These are phyloP conservation scores for Henckelia pumila DNA, from an alignment of 257 asterid species.

Conservation along the genomic window DNA sequence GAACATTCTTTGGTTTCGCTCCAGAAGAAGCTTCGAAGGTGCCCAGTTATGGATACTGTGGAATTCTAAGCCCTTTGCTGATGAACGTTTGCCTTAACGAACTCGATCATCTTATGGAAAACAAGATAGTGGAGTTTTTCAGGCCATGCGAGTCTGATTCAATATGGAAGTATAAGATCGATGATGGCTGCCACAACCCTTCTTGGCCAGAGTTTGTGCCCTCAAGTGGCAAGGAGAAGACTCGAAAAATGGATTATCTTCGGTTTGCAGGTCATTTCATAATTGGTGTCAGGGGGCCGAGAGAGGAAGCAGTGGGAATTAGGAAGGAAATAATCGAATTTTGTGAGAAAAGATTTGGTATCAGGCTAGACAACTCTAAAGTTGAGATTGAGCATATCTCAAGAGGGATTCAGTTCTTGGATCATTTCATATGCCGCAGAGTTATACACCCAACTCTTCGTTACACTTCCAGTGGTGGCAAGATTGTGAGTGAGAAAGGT, in stretches of 20 bases:
- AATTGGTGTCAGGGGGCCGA: slow-evolving; percentile 80
- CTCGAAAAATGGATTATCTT: slow-evolving; percentile 83
- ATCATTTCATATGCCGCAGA: slow-evolving; percentile 79
- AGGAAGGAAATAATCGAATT: slow-evolving; percentile 74
- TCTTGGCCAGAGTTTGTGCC: slow-evolving; percentile 99
- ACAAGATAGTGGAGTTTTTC: slow-evolving; percentile 60
- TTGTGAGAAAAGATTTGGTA: slow-evolving; percentile 52
- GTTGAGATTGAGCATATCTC: slow-evolving; percentile 80
- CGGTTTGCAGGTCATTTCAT: slow-evolving; percentile 85
- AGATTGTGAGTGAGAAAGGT: slow-evolving; percentile 81
- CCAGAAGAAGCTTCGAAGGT: slow-evolving; percentile 91
- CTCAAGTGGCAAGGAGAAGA: slow-evolving; percentile 77
- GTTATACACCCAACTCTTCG: slow-evolving; percentile 90
- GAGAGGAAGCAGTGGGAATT: slow-evolving; percentile 77
- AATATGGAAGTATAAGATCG: slow-evolving; percentile 79
- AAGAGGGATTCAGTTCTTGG: slow-evolving; percentile 82
- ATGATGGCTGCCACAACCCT: slow-evolving; percentile 91
- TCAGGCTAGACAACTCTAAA: slow-evolving; percentile 73
- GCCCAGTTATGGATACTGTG: slow-evolving; percentile 77
- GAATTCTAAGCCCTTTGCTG: slow-evolving; percentile 86
- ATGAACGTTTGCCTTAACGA: slow-evolving; percentile 69
- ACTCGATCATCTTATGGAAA: slow-evolving; percentile 74
- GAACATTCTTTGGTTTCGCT: slow-evolving; percentile 76
- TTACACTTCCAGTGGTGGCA: slow-evolving; percentile 79
- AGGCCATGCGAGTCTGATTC: slow-evolving; percentile 69